Conservation (phyloP, 164 flowering plant species). For the Liriodendron chinense region DNA sequence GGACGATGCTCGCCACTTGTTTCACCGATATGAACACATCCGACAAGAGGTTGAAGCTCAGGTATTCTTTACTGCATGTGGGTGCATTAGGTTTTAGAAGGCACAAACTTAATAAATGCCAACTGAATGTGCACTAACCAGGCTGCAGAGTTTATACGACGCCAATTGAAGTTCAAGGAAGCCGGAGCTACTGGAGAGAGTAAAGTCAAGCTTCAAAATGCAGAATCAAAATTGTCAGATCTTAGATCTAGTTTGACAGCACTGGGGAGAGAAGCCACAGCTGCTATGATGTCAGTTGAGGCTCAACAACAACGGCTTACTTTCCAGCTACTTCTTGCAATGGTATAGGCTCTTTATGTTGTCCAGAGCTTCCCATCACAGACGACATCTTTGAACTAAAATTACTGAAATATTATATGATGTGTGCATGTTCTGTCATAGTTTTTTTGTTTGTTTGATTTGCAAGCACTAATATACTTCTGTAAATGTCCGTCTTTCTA, state of each 20-base stretch:
- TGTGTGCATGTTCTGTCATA: neutral
- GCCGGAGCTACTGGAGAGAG: conserved; percentile 43
- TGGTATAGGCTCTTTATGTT: conserved; percentile 36
- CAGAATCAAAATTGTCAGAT: conserved; percentile 58
- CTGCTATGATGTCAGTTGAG: conserved; percentile 71
- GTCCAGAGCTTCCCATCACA: neutral
- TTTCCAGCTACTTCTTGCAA: conserved; percentile 41
- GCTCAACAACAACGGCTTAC: conserved; percentile 67
- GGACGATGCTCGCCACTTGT: conserved; percentile 73
- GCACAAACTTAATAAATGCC: conserved; percentile 9
- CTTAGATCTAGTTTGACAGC: conserved; percentile 50
- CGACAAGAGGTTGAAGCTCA: conserved; percentile 71
- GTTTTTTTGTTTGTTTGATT: too few species aligned
- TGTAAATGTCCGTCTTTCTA: too few species aligned
- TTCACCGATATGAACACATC: conserved; percentile 55
- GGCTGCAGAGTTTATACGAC: conserved; percentile 65
- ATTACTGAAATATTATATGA: neutral
- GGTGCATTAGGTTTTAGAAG: neutral
- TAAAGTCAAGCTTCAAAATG: conserved; percentile 46
- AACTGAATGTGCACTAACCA: conserved; percentile 23
- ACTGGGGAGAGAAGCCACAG: conserved; percentile 66
- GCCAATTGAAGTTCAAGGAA: conserved; percentile 48
- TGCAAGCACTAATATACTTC: too few species aligned
- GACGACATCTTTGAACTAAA: neutral
- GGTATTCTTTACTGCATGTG: conserved; percentile 33